phyloP scores from a whole-genome alignment of 2,329 filamentous ascomycete species.

The Ophiostoma piceae region DNA sequence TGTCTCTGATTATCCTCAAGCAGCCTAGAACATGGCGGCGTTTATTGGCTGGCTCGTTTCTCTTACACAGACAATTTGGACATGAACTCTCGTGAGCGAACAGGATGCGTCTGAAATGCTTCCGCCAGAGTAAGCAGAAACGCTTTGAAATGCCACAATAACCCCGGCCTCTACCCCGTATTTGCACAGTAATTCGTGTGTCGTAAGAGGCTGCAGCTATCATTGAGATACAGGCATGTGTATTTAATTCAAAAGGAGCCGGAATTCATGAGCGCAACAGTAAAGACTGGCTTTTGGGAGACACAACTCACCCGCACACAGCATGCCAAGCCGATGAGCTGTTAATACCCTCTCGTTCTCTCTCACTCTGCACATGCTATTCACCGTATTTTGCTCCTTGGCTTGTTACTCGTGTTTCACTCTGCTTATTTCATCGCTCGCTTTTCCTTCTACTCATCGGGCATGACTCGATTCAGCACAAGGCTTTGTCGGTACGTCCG shows the following conservation, averaged over 20 bases:
- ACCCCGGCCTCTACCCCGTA: conserved; percentile 2
- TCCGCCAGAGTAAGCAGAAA: conserved; percentile 1
- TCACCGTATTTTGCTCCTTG: conserved; percentile 6
- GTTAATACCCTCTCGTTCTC: neutral
- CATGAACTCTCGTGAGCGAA: neutral
- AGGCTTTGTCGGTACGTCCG: neutral
- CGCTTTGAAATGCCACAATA: neutral
- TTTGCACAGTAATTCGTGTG: conserved; percentile 7
- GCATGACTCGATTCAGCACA: neutral
- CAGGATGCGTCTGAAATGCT: neutral
- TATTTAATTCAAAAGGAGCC: neutral
- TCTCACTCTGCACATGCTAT: neutral
- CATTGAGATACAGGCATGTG: neutral
- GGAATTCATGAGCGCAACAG: neutral
- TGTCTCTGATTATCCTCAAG: neutral
- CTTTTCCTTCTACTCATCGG: neutral
- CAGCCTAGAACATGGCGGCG: neutral
- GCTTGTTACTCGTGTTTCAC: neutral
- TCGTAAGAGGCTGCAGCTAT: neutral
- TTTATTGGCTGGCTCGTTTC: conserved; percentile 23
- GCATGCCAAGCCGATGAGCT: conserved; percentile 4
- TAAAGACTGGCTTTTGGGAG: neutral
- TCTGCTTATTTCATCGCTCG: neutral
- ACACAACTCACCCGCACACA: neutral
- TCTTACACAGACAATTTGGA: conserved; percentile 23